These are phyloP conservation scores for Biscogniauxia marginata DNA, from an alignment of 2,329 filamentous ascomycete genomes.

Conservation along the genomic window DNA sequence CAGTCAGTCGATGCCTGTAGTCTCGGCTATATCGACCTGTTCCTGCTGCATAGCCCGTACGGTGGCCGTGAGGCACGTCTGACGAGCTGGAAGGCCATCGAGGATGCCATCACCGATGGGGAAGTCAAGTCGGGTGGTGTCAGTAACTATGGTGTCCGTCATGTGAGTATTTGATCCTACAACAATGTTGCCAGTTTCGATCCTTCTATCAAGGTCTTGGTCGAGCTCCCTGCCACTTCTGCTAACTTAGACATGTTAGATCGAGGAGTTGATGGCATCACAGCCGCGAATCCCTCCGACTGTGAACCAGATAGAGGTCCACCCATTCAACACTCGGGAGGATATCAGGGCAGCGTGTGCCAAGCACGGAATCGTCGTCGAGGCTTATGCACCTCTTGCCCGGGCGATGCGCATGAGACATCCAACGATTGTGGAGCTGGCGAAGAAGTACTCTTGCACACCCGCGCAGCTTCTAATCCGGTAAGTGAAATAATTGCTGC, in stretches of 20 bases:
- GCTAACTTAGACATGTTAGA: slow-evolving; percentile 37
- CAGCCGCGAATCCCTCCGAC: slow-evolving; percentile 62
- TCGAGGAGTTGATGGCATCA: slow-evolving; percentile 66
- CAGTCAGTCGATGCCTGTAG: slow-evolving; percentile 63
- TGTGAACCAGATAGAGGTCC: slow-evolving; percentile 80
- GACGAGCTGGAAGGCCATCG: slow-evolving; percentile 73
- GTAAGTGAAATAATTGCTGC: slow-evolving; percentile 27
- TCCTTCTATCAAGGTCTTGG: not conserved
- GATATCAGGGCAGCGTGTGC: slow-evolving; percentile 66
- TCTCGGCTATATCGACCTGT: slow-evolving; percentile 75
- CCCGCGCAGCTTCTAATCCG: slow-evolving; percentile 70
- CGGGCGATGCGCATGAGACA: slow-evolving; percentile 69
- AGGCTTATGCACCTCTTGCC: slow-evolving; percentile 79
- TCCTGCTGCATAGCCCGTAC: slow-evolving; percentile 77
- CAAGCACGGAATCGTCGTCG: slow-evolving; percentile 65
- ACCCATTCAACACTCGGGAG: slow-evolving; percentile 75
- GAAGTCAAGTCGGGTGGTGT: slow-evolving; percentile 72
- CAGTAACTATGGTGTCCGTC: slow-evolving; percentile 74
- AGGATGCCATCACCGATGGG: slow-evolving; percentile 71
- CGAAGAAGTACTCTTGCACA: slow-evolving; percentile 67
- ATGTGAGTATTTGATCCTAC: slow-evolving; percentile 49
- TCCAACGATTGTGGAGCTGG: slow-evolving; percentile 58
- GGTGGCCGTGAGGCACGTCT: slow-evolving; percentile 67
- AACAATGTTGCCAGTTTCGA: not conserved
- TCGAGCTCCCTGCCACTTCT: no score